Percentiles rank a stretch among this genome's conserved stretches.
Evolutionary conservation across 1,139 yeast species (phyloP).

Genomic region (Lipomyces yarrowii): DNA sequence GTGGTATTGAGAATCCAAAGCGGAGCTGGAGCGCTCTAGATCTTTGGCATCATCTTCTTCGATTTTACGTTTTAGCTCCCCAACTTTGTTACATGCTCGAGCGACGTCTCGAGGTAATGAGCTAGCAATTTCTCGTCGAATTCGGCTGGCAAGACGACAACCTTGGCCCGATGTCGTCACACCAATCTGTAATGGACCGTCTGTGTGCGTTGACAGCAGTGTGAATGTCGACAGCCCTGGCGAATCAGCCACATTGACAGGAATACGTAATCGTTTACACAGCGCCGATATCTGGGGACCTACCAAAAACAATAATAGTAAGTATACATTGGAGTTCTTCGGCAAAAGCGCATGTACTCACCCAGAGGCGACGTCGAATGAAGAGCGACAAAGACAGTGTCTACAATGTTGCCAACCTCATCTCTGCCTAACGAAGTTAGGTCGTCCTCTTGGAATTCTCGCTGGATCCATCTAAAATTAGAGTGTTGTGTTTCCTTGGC

Average conservation of each 20-base stretch:
- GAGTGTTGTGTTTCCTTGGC: conserved; percentile 29
- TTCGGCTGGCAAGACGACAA: conserved; percentile 78
- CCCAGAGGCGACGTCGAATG: conserved; percentile 35
- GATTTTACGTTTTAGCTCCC: conserved; percentile 60
- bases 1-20: conserved; percentile 34
- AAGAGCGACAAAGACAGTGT: conserved; percentile 68
- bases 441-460: conserved; percentile 49
- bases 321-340: neutral
- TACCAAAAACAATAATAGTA: neutral
- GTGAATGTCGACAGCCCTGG: conserved; percentile 77
- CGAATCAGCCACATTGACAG: conserved; percentile 76
- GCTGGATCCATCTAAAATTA: conserved; percentile 44
- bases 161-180: conserved; percentile 89
- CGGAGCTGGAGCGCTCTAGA: conserved; percentile 34
- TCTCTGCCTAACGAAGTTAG: conserved; percentile 58
- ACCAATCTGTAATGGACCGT: conserved; percentile 80
- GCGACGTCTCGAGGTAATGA: conserved; percentile 53
- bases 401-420: conserved; percentile 66
- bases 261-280: conserved; percentile 69
- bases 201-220: conserved; percentile 66
- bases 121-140: conserved; percentile 71
- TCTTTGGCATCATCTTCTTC: conserved; percentile 55
- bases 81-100: conserved; percentile 65
- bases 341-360: neutral
- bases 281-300: conserved; percentile 35